A percentile compares a stretch with the other conserved stretches of the same genome.
phyloP scores from a whole-genome alignment of 768 basidiomycete species.

The Tulasnella sp. region DNA sequence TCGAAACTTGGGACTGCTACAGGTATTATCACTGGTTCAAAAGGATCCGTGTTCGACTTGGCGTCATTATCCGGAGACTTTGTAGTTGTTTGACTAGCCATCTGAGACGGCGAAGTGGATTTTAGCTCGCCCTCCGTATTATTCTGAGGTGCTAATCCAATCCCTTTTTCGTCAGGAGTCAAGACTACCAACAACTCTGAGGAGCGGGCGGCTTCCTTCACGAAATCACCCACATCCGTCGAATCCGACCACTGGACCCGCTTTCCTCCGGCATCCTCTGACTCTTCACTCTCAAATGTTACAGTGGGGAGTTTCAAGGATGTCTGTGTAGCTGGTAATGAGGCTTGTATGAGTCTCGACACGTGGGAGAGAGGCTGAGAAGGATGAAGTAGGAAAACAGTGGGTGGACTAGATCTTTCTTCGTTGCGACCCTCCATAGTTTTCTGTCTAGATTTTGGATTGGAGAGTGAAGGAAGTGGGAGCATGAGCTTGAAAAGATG shows the following conservation, averaged over 20 bases:
- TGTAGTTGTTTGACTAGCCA: neutral
- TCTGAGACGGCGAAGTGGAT: neutral
- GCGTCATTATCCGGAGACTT: neutral
- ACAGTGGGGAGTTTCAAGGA: conserved; percentile 30
- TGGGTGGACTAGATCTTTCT: too few species aligned
- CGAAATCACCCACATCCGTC: conserved; percentile 54
- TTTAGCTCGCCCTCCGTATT: too few species aligned
- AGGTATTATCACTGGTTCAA: conserved; percentile 27
- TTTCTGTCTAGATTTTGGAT: neutral
- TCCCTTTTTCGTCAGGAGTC: conserved; percentile 25
- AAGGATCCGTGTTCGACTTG: conserved; percentile 3
- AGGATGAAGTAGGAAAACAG: conserved; percentile 51
- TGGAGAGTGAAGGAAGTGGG: conserved; percentile 29
- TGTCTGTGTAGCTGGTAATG: conserved; percentile 22
- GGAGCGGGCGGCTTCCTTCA: conserved; percentile 44
- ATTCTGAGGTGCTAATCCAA: too few species aligned
- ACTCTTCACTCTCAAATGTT: conserved; percentile 35
- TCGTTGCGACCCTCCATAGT: too few species aligned
- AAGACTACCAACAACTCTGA: conserved; percentile 40
- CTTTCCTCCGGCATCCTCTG: conserved; percentile 18
- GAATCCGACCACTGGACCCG: conserved; percentile 47
- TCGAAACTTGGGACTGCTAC: conserved; percentile 52
- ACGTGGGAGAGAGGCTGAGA: conserved; percentile 57
- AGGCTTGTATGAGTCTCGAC: conserved; percentile 40
- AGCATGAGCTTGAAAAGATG: conserved; percentile 56